Evolutionary conservation across 148 eudicot species (phyloP), one percentile per base, ranked within the genome.

Genomic region (Spergularia bocconei): DNA sequence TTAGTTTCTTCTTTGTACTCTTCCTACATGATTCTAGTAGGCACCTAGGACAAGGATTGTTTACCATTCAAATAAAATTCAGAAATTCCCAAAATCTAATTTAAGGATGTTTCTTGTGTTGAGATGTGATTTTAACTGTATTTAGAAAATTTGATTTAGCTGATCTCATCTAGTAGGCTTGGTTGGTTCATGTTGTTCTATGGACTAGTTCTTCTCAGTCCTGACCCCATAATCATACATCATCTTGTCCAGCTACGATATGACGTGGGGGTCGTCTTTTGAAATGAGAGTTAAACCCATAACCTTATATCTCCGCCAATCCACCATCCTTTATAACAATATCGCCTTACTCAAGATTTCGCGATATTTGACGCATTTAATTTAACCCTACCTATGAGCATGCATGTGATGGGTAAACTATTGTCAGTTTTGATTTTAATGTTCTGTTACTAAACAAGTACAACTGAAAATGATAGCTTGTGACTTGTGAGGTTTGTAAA

Each of bases 11-110:
- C 12, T 41, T 4, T 47, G 70, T 67, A 54, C 55, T 67, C 50
- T 11, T 67, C 70, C 55, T 67, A 21, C 14, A 67, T 20, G 20
- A 47, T 20, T 48, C 21, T 48, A 55, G 56, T 50, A 67, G 70
- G 70, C 70, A 47, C 70, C 70, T 67, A 47, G 70, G 70, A 67
- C 70, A 67, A 48, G 54, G 36, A 67, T 47, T 20, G 56, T 68
- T 23, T 29, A 68, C 8, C 17, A 48, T 50, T 68, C 50, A 68
- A 20, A 48, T 65, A 44, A 36, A 44, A 36, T 65, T 48, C 67
- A 50, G 16, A 68, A 50, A 56, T 68, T 51, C 1, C 7, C 41
- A 21, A 69, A 23, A 51, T 69, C 59, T 12, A 23, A 29, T 6
- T 52, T 29, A 25, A 69, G 71, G 71, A 68, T 68, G 57, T 16